These are phyloP conservation scores for Mortierella sp. DNA, from an alignment of 371 early-diverging fungal species.

Conservation along the genomic window DNA sequence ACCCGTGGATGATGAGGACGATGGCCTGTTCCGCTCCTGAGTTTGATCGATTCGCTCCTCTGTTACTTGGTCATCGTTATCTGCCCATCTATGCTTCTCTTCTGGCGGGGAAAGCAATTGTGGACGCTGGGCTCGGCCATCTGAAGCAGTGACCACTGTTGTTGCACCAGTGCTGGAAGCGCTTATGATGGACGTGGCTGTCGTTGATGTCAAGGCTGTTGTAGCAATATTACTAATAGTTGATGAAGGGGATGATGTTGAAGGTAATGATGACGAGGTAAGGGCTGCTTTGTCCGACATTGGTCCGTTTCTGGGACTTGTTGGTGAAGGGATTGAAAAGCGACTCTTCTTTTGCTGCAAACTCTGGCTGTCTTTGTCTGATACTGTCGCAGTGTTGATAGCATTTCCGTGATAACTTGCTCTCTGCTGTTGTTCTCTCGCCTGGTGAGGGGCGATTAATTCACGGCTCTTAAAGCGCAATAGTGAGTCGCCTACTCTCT, in stretches of 20 bases:
- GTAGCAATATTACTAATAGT: not conserved
- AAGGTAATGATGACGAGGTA: conserved; percentile 10
- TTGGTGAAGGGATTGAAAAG: conserved; percentile 44
- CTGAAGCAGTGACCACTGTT: conserved; percentile 19
- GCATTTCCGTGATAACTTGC: not conserved
- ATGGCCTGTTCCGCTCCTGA: not conserved
- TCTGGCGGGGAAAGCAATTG: conserved; percentile 55
- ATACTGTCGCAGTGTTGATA: conserved; percentile 5
- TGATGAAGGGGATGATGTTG: not conserved
- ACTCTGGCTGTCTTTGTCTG: not conserved
- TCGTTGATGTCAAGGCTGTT: not conserved
- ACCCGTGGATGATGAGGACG: not conserved
- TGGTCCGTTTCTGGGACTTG: conserved; percentile 41
- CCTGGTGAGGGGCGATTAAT: not conserved
- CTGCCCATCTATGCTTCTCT: conserved; percentile 42
- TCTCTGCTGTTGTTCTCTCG: conserved; percentile 6
- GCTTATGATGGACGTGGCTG: conserved; percentile 2
- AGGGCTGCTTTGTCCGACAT: conserved; percentile 31
- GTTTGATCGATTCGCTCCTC: conserved; percentile 5
- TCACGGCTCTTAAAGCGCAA: conserved; percentile 19
- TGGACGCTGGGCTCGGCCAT: conserved; percentile 6
- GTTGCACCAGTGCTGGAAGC: not conserved
- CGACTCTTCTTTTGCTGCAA: conserved; percentile 19
- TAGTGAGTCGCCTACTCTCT: conserved; percentile 36
- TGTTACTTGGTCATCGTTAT: conserved; percentile 17